A percentile compares a stretch with the other conserved stretches of the same genome.
phyloP scores from a whole-genome alignment of 2,329 filamentous ascomycete genomes.

The Diplodia corticola region DNA sequence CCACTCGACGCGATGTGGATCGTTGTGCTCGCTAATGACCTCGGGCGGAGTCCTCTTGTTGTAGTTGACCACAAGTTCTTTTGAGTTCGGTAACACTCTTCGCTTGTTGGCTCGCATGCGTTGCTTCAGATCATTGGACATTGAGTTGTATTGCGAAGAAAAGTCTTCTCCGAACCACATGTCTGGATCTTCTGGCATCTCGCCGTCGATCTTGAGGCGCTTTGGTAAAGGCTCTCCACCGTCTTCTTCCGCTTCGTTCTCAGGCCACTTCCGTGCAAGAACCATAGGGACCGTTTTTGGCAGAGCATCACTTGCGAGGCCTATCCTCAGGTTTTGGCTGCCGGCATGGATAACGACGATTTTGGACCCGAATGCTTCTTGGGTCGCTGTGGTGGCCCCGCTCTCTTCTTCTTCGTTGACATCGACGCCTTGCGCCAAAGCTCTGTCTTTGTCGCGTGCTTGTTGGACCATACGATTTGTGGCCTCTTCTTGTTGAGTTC shows the following conservation, averaged over 20 bases:
- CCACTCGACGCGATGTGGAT: slow-evolving; percentile 92
- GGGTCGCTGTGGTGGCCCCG: slow-evolving; percentile 32
- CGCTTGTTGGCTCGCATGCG: slow-evolving; percentile 93
- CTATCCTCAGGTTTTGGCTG: slow-evolving; percentile 92
- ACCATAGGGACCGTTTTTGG: slow-evolving; percentile 94
- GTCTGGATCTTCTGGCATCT: slow-evolving; percentile 65
- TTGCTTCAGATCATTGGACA: slow-evolving; percentile 82
- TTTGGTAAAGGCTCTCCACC: slow-evolving; percentile 76
- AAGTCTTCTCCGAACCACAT: slow-evolving; percentile 80
- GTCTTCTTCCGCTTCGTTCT: slow-evolving; percentile 81
- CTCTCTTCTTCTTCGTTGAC: slow-evolving; percentile 36
- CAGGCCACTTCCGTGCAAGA: slow-evolving; percentile 74
- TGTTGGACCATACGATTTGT: slow-evolving; percentile 80
- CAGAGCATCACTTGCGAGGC: slow-evolving; percentile 90
- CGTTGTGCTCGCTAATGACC: slow-evolving; percentile 89
- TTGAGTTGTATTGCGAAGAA: slow-evolving; percentile 68
- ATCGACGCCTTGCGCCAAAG: slow-evolving; percentile 63
- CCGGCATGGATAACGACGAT: slow-evolving; percentile 94
- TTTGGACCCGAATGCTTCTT: slow-evolving; percentile 73
- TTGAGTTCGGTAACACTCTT: slow-evolving; percentile 94
- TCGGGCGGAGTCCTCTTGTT: slow-evolving; percentile 84
- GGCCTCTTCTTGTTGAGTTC: slow-evolving; percentile 83
- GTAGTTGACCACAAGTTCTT: slow-evolving; percentile 92
- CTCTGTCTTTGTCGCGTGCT: slow-evolving; percentile 84
- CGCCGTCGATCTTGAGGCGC: slow-evolving; percentile 60